Evolutionary conservation across 345 rosid species (phyloP).

Genomic region (Rhodamnia rubescens): DNA sequence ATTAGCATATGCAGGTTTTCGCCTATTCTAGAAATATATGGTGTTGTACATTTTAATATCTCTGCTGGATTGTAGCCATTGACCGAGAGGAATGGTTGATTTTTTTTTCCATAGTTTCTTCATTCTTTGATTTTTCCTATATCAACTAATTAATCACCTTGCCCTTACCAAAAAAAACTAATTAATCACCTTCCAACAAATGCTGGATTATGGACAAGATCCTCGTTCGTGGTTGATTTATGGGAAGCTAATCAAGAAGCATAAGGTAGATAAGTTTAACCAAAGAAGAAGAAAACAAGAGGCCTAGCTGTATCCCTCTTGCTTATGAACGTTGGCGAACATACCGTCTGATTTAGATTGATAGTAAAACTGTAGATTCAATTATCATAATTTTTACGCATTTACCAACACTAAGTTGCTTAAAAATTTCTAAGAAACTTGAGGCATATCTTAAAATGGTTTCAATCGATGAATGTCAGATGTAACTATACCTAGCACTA

Average conservation of each 20-base stretch:
- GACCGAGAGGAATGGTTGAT: background rate
- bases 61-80: background rate
- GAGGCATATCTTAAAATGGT: background rate
- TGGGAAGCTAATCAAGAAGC: background rate
- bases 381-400: background rate
- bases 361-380: background rate
- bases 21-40: background rate
- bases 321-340: background rate
- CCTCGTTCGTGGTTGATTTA: background rate
- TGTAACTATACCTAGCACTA: background rate
- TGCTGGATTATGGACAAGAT: background rate
- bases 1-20: background rate
- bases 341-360: background rate
- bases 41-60: background rate
- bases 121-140: background rate
- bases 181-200: background rate
- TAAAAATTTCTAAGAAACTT: background rate
- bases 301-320: background rate
- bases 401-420: background rate
- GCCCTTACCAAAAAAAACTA: too few species aligned
- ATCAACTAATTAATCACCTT: background rate
- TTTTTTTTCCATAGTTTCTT: background rate
- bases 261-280: background rate
- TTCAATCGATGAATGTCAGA: background rate
- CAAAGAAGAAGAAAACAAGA: background rate